A percentile compares a stretch with the other conserved stretches of the same genome.
These are phyloP conservation scores for Fusarium chuoi DNA, from an alignment of 2,329 filamentous ascomycete genomes.

Conservation along the genomic window DNA sequence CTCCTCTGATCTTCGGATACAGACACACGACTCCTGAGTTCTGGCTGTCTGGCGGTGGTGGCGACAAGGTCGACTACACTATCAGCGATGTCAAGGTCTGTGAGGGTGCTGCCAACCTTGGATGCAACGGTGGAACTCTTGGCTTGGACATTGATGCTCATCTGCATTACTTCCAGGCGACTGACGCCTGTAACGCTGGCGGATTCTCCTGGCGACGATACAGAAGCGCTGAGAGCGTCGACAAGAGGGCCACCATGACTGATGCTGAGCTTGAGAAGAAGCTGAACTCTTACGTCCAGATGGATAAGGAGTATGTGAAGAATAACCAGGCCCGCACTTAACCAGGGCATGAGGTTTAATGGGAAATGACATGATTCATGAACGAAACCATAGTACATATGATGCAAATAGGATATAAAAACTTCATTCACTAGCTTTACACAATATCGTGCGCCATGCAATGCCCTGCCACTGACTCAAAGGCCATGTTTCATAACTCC, in stretches of 20 bases:
- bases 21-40: conserved; percentile 77
- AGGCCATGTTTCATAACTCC: conserved; percentile 2
- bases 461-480: not conserved
- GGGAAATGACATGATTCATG: conserved; percentile 4
- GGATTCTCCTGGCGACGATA: conserved; percentile 44
- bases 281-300: conserved; percentile 49
- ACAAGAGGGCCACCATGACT: conserved; percentile 30
- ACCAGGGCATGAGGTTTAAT: not conserved
- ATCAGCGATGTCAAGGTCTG: conserved; percentile 58
- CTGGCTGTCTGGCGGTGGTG: conserved; percentile 61
- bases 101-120: conserved; percentile 57
- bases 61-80: conserved; percentile 49
- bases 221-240: not conserved
- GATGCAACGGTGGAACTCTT: conserved; percentile 62
- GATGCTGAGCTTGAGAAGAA: conserved; percentile 53
- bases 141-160: conserved; percentile 60
- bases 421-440: not conserved
- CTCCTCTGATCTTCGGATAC: conserved; percentile 69
- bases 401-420: not conserved
- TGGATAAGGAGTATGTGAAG: conserved; percentile 49
- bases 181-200: conserved; percentile 51
- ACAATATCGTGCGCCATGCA: conserved; percentile 11
- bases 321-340: conserved; percentile 21
- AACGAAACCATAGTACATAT: not conserved
- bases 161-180: conserved; percentile 59